Conservation (phyloP, 2,329 filamentous ascomycete species). For the Rhytidhysteron rufulum region DNA sequence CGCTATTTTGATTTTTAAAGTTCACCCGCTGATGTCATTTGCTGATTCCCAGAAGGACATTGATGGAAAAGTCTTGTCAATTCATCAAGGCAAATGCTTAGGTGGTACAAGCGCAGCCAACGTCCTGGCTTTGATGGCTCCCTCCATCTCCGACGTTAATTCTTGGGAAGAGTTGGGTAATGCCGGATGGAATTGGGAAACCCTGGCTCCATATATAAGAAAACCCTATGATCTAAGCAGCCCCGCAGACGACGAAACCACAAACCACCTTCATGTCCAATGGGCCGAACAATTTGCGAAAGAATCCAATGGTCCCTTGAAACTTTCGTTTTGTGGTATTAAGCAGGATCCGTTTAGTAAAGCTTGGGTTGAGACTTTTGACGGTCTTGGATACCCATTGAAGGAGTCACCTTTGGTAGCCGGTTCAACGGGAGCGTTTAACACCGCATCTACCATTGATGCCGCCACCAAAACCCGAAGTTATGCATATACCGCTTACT, state of each 20-base stretch:
- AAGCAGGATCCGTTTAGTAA: conserved; percentile 6
- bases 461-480: conserved; percentile 1
- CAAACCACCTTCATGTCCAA: conserved; percentile 6
- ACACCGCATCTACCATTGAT: conserved; percentile 1
- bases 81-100: conserved; percentile 11
- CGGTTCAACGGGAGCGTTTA: conserved; percentile 2
- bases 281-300: conserved; percentile 5
- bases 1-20: too few species aligned
- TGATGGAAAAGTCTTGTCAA: conserved; percentile 8
- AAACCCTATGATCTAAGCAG: conserved; percentile 18
- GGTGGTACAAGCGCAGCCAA: conserved; percentile 33
- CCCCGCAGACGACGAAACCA: conserved; percentile 7
- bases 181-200: conserved; percentile 23
- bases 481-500: conserved; percentile 2
- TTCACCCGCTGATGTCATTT: too few species aligned
- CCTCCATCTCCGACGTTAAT: conserved; percentile 19
- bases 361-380: conserved; percentile 14
- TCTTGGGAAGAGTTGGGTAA: conserved; percentile 32
- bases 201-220: conserved; percentile 18
- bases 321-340: conserved; percentile 4
- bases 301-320: conserved; percentile 15
- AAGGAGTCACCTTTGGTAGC: conserved; percentile 3
- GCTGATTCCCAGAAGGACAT: too few species aligned
- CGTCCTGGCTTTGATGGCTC: conserved; percentile 17
- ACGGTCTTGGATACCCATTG: conserved; percentile 3